phyloP scores from a whole-genome alignment of 31 red algal species.

The Porphyra umbilicalis region DNA sequence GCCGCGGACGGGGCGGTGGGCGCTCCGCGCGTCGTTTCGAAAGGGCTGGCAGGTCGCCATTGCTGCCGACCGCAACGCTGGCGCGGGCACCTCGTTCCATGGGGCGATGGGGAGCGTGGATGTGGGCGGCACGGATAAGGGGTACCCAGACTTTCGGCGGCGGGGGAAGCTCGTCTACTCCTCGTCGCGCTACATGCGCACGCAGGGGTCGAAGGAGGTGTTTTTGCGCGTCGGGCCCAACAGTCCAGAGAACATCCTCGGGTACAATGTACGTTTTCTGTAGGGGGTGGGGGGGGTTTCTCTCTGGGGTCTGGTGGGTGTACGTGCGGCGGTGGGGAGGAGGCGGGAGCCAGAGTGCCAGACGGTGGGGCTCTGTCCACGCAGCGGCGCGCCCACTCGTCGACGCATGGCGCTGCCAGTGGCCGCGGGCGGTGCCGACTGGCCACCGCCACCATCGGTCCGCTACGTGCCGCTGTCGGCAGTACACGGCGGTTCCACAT shows the following conservation, averaged over 20 bases:
- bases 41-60: constrained; percentile 19
- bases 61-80: neutral
- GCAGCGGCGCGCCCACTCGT: too few relatives aligned
- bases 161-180: constrained; percentile 48
- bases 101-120: constrained; percentile 28
- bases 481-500: too few relatives aligned
- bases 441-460: too few relatives aligned
- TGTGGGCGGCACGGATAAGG: neutral
- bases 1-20: constrained; percentile 19
- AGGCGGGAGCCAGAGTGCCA: too few relatives aligned
- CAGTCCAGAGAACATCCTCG: constrained; percentile 44
- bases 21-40: constrained; percentile 22
- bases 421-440: too few relatives aligned
- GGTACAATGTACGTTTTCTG: constrained; percentile 23
- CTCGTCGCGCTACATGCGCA: constrained; percentile 24
- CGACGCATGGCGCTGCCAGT: too few relatives aligned
- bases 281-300: constrained; percentile 2
- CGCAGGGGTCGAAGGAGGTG: constrained; percentile 21
- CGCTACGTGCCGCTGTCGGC: too few relatives aligned
- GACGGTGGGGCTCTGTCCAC: too few relatives aligned
- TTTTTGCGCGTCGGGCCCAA: constrained; percentile 38
- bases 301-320: neutral
- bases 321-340: neutral
- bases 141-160: constrained; percentile 9
- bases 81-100: constrained; percentile 2